These are phyloP conservation scores for Gilbertella persicaria DNA, from an alignment of 371 early-diverging fungal species.

Conservation along the genomic window DNA sequence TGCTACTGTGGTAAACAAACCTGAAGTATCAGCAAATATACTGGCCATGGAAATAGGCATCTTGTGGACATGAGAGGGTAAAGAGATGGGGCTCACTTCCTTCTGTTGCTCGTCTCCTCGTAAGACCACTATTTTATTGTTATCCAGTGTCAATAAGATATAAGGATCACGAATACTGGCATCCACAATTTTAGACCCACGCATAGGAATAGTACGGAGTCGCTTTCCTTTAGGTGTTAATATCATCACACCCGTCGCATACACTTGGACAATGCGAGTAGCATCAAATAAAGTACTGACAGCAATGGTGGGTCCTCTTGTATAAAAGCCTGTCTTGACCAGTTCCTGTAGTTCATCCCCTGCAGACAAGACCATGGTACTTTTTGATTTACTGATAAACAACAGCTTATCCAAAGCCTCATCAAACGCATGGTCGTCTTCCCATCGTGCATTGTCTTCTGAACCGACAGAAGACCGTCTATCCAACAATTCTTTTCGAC, in stretches of 20 bases:
- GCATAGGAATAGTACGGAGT: slow-evolving; percentile 60
- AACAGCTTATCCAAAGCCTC: slow-evolving; percentile 65
- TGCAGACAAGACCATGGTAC: slow-evolving; percentile 75
- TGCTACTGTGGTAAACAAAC: slow-evolving; percentile 48
- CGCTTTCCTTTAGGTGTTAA: slow-evolving; percentile 68
- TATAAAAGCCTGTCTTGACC: slow-evolving; percentile 74
- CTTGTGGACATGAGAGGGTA: slow-evolving; percentile 50
- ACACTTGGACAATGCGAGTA: slow-evolving; percentile 79
- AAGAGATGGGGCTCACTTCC: slow-evolving; percentile 35
- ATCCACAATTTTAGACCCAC: slow-evolving; percentile 65
- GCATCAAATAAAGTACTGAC: slow-evolving; percentile 68
- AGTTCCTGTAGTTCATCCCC: slow-evolving; percentile 87
- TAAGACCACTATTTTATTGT: slow-evolving; percentile 63
- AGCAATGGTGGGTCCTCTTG: slow-evolving; percentile 74
- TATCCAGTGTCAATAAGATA: slow-evolving; percentile 70
- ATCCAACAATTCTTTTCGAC: slow-evolving; percentile 54
- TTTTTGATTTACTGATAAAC: slow-evolving; percentile 68
- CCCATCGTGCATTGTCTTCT: slow-evolving; percentile 18
- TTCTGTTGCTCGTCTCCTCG: slow-evolving; percentile 58
- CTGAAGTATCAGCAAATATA: slow-evolving; percentile 62
- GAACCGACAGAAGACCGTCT: slow-evolving; percentile 3
- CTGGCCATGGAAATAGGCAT: slow-evolving; percentile 48
- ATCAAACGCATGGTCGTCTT: slow-evolving; percentile 29
- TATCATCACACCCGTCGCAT: slow-evolving; percentile 69
- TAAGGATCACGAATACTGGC: slow-evolving; percentile 84